These are phyloP conservation scores for Claviceps fusiformis DNA, from an alignment of 2,329 filamentous ascomycete species.

Conservation along the genomic window DNA sequence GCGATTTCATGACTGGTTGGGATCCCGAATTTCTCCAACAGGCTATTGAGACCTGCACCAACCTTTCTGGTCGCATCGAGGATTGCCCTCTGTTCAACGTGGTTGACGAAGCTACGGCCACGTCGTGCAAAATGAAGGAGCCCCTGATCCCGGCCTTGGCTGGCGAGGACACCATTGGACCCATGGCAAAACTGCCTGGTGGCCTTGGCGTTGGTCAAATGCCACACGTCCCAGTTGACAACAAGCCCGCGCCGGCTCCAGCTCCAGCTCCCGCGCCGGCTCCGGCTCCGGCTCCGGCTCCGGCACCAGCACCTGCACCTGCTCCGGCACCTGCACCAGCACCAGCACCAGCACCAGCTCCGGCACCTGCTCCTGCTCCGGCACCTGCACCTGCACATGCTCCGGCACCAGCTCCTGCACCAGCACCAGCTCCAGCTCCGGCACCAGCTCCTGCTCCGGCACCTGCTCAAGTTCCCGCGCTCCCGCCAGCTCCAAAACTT, in stretches of 20 bases:
- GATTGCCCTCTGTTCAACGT: constrained; percentile 68
- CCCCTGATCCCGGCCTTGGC: constrained; percentile 39
- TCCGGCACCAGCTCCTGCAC: no score
- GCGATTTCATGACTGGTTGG: constrained; percentile 73
- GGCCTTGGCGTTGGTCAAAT: constrained; percentile 24
- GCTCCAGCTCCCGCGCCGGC: no score
- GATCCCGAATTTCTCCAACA: constrained; percentile 51
- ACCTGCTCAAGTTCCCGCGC: no score
- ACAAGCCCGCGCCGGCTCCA: background rate
- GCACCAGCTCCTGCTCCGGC: background rate
- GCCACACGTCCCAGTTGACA: background rate
- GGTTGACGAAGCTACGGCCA: constrained; percentile 42
- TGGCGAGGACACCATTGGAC: constrained; percentile 45
- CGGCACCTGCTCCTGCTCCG: no score
- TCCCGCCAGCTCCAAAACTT: no score
- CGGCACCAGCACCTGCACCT: no score
- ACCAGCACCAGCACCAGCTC: no score
- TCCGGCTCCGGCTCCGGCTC: constrained; percentile 9
- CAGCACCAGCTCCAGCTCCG: no score
- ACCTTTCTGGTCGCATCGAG: constrained; percentile 49
- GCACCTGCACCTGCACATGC: no score
- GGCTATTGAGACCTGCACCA: constrained; percentile 66
- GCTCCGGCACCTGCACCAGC: no score
- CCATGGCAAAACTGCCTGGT: constrained; percentile 51
- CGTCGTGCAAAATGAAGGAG: constrained; percentile 46